A percentile compares a stretch with the other conserved stretches of the same genome.
Evolutionary conservation across 2,329 filamentous ascomycete species (phyloP).

Genomic region (Sporothrix luriei): DNA sequence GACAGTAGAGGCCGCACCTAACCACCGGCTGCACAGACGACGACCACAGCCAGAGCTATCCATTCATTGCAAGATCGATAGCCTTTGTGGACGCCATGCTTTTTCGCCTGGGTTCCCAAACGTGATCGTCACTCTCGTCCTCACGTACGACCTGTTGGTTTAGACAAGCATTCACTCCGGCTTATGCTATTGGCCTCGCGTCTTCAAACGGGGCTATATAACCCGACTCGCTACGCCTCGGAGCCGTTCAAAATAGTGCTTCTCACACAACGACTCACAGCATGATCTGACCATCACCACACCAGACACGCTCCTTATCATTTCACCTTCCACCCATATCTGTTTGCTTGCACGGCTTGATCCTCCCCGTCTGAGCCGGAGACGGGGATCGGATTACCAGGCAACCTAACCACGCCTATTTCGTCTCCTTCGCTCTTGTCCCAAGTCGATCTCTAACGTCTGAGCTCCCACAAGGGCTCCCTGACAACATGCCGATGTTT

Average conservation of each 20-base stretch:
- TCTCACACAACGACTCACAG: not conserved
- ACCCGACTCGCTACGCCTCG: not conserved
- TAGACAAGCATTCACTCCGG: not conserved
- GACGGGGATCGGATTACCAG: conserved; percentile 13
- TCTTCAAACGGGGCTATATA: not conserved
- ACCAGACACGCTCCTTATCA: not conserved
- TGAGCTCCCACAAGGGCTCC: not conserved
- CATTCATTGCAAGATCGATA: not conserved
- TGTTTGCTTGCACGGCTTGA: not conserved
- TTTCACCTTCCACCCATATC: too few relatives aligned
- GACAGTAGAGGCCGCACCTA: conserved; percentile 4
- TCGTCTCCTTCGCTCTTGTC: not conserved
- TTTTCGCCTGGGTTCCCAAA: conserved; percentile 3
- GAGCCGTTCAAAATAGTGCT: not conserved
- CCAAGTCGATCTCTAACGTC: not conserved
- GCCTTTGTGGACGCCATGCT: not conserved
- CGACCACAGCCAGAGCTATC: not conserved
- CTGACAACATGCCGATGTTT: conserved; percentile 59
- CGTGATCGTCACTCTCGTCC: conserved; percentile 12
- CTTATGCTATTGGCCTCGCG: not conserved
- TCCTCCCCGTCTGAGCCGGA: conserved; percentile 26
- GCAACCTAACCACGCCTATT: not conserved
- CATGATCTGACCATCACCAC: conserved; percentile 6
- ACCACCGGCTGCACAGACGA: not conserved
- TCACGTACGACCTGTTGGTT: not conserved